phyloP scores from a whole-genome alignment of 371 early-diverging fungal genomes.

The Actinomucor elegans region DNA sequence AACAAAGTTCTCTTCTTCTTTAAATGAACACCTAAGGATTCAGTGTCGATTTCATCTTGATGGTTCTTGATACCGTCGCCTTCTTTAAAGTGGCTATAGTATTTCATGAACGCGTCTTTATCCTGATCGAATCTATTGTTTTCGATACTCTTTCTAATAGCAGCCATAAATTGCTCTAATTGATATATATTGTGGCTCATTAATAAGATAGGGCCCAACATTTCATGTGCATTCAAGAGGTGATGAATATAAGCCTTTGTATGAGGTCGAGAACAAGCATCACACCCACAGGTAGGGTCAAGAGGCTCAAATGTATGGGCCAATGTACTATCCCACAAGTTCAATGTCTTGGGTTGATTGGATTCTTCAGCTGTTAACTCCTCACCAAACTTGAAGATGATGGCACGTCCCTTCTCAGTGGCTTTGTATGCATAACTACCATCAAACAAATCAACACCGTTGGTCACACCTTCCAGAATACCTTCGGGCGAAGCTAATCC shows the following conservation, averaged over 20 bases:
- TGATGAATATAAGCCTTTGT: slow-evolving; percentile 79
- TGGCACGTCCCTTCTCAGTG: slow-evolving; percentile 48
- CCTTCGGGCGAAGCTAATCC: slow-evolving; percentile 54
- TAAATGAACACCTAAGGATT: slow-evolving; percentile 39
- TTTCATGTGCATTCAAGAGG: slow-evolving; percentile 73
- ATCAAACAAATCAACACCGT: slow-evolving; percentile 78
- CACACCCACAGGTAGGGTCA: slow-evolving; percentile 61
- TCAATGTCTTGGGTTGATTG: slow-evolving; percentile 38
- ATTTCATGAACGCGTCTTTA: slow-evolving; percentile 41
- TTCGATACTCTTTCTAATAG: slow-evolving; percentile 61
- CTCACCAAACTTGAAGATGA: slow-evolving; percentile 40
- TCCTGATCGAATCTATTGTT: slow-evolving; percentile 52
- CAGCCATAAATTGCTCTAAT: slow-evolving; percentile 61
- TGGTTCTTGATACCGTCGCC: slow-evolving; percentile 31
- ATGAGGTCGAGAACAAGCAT: slow-evolving; percentile 65
- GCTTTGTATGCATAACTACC: slow-evolving; percentile 52
- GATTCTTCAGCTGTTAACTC: background rate
- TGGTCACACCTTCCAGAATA: slow-evolving; percentile 58
- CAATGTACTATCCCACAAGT: slow-evolving; percentile 54
- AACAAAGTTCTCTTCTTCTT: slow-evolving; percentile 44
- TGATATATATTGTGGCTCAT: slow-evolving; percentile 77
- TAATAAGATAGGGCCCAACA: slow-evolving; percentile 75
- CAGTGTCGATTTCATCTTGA: slow-evolving; percentile 39
- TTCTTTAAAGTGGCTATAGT: slow-evolving; percentile 38
- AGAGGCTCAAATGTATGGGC: slow-evolving; percentile 62